phyloP scores from a whole-genome alignment of 2,329 filamentous ascomycete species.

The Alternaria ethzedia region DNA sequence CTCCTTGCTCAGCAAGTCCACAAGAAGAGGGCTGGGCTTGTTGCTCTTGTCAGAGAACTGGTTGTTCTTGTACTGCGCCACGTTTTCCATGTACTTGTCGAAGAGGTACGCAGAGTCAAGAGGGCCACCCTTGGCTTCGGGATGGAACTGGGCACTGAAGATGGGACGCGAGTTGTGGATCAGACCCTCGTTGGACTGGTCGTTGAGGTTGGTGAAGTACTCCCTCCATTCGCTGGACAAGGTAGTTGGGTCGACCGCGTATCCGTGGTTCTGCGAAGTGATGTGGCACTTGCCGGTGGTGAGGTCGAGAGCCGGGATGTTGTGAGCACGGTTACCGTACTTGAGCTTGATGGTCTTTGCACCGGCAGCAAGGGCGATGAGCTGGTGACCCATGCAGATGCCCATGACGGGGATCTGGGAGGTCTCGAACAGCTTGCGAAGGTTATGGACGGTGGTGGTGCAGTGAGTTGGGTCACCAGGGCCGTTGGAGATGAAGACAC shows the following conservation, averaged over 20 bases:
- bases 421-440: conserved; percentile 86
- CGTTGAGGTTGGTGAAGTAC: conserved; percentile 98
- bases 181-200: conserved; percentile 96
- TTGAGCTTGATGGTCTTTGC: conserved; percentile 96
- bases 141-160: conserved; percentile 98
- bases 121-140: conserved; percentile 95
- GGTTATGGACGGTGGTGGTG: conserved; percentile 90
- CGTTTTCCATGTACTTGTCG: conserved; percentile 92
- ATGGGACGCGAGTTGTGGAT: conserved; percentile 96
- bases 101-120: conserved; percentile 96
- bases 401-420: conserved; percentile 95
- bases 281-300: conserved; percentile 98
- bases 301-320: conserved; percentile 93
- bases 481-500: conserved; percentile 98
- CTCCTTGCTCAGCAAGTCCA: conserved; percentile 92
- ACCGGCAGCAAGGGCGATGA: conserved; percentile 86
- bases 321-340: conserved; percentile 98
- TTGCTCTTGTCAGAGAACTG: conserved; percentile 81
- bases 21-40: conserved; percentile 83
- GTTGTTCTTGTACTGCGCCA: conserved; percentile 85
- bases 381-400: conserved; percentile 96
- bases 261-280: conserved; percentile 97
- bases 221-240: conserved; percentile 90
- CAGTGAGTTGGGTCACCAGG: conserved; percentile 98
- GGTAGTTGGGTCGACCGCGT: conserved; percentile 86